Percentiles rank a stretch among this genome's conserved stretches.
phyloP scores from a whole-genome alignment of 306 rosid genomes.

The Argentina anserina region DNA sequence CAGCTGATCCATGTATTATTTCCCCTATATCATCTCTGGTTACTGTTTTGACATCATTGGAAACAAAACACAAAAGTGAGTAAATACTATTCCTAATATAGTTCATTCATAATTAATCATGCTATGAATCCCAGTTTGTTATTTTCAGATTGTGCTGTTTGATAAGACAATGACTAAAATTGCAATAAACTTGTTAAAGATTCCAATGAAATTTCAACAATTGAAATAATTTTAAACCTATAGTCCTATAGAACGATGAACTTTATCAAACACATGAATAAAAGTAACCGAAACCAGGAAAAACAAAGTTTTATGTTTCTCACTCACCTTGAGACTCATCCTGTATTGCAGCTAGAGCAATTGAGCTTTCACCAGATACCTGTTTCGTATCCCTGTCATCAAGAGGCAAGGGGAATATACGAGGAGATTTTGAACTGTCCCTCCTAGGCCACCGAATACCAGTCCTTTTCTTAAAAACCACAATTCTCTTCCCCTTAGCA shows the following conservation, averaged over 20 bases:
- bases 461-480: constrained; percentile 49
- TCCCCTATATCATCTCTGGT: constrained; percentile 33
- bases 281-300: background rate
- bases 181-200: background rate
- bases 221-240: background rate
- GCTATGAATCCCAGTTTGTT: background rate
- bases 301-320: constrained; percentile 4
- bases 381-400: constrained; percentile 16
- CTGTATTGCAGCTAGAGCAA: constrained; percentile 19
- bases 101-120: constrained; percentile 8
- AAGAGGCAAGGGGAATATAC: constrained; percentile 10
- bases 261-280: background rate
- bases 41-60: constrained; percentile 38
- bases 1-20: constrained; percentile 31
- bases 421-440: constrained; percentile 16
- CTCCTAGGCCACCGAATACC: constrained; percentile 55
- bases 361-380: constrained; percentile 24
- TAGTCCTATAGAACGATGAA: background rate
- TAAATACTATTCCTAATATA: background rate
- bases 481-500: constrained; percentile 54
- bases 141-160: background rate
- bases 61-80: constrained; percentile 17
- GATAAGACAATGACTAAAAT: background rate
- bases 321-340: constrained; percentile 29
- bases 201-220: background rate